phyloP scores from a whole-genome alignment of 306 rosid species.

The Acacia acuminata region DNA sequence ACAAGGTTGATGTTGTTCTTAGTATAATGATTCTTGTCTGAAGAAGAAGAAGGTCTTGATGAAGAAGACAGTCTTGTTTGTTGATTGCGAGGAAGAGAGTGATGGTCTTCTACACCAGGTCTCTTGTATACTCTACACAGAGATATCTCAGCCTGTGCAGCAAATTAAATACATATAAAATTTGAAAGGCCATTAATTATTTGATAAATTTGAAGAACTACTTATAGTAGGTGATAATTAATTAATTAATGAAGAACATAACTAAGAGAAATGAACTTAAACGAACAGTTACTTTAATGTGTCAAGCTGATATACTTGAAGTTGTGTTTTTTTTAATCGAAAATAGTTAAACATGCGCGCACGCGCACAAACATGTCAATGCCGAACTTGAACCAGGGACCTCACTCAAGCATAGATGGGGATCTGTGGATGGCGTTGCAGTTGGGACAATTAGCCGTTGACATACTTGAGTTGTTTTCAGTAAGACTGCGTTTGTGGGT shows the following conservation, averaged over 20 bases:
- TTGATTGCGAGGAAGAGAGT: conserved; percentile 80
- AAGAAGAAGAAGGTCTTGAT: conserved; percentile 29
- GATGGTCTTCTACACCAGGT: conserved; percentile 93
- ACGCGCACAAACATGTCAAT: no score
- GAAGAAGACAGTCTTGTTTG: conserved; percentile 24
- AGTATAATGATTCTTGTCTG: conserved; percentile 1
- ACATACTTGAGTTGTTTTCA: background rate
- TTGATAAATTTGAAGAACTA: background rate
- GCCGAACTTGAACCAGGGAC: no score
- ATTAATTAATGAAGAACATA: background rate
- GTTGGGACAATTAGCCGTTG: no score
- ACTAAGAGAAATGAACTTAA: background rate
- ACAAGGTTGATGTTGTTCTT: conserved; percentile 14
- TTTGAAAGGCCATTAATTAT: background rate
- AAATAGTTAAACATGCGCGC: no score
- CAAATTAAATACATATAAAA: background rate
- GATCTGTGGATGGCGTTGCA: no score
- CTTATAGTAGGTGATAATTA: background rate
- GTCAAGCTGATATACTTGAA: background rate
- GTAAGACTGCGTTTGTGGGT: background rate
- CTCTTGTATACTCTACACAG: conserved; percentile 94
- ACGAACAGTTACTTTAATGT: background rate
- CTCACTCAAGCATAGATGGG: no score
- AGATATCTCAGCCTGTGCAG: conserved; percentile 81
- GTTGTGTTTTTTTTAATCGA: no score